Conservation (phyloP, 2,329 filamentous ascomycete species). For the Simplicillium sp. region DNA sequence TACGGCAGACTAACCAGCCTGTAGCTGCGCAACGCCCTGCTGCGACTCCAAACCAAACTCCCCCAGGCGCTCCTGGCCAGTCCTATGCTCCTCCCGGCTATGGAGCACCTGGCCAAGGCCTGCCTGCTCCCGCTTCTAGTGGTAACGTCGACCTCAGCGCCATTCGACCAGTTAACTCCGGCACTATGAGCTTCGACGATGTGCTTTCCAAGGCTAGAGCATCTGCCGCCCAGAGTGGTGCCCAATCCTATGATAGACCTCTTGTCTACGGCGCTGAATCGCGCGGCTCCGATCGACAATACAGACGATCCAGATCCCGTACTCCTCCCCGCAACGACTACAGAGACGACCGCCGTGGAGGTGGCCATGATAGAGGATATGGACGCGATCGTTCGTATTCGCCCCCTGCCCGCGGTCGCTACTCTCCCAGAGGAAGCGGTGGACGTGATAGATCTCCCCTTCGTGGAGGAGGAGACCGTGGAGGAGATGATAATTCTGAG, state of each 20-base stretch:
- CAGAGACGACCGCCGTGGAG: conserved; percentile 67
- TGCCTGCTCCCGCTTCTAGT: conserved; percentile 61
- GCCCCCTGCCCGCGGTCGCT: conserved; percentile 39
- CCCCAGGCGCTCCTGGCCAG: conserved; percentile 25
- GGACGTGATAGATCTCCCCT: conserved; percentile 52
- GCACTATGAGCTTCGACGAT: conserved; percentile 74
- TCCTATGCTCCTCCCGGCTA: conserved; percentile 13
- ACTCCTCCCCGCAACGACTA: conserved; percentile 70
- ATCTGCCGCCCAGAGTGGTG: conserved; percentile 70
- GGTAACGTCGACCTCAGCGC: conserved; percentile 73
- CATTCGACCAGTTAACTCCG: conserved; percentile 70
- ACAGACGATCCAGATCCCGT: conserved; percentile 60
- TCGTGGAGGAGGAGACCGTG: conserved; percentile 23
- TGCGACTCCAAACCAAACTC: conserved; percentile 30
- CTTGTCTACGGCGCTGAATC: conserved; percentile 31
- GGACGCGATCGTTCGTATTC: conserved; percentile 68
- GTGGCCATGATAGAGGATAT: conserved; percentile 34
- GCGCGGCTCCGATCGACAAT: conserved; percentile 35
- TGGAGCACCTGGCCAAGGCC: conserved; percentile 26
- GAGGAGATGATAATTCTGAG: conserved; percentile 62
- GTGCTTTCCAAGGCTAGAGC: conserved; percentile 78
- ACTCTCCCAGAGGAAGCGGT: conserved; percentile 48
- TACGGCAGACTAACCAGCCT: conserved; percentile 11
- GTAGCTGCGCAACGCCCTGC: conserved; percentile 35
- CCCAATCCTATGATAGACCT: conserved; percentile 52